These are phyloP conservation scores for Berberis thunbergii DNA, from an alignment of 164 flowering plant genomes.

Conservation along the genomic window DNA sequence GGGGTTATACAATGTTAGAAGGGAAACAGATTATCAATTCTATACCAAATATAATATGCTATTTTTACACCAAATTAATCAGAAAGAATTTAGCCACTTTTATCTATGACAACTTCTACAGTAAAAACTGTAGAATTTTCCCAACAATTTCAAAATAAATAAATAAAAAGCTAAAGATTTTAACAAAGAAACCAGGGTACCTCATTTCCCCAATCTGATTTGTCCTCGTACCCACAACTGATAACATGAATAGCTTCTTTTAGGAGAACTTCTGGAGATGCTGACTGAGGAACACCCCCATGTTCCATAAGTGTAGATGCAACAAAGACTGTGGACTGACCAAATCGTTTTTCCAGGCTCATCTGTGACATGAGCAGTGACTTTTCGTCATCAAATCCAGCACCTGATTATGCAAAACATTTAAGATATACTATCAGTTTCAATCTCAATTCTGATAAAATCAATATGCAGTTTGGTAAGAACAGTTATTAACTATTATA, in stretches of 20 bases:
- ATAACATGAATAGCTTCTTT: constrained; percentile 93
- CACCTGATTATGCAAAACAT: constrained; percentile 1
- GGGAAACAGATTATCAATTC: too few relatives aligned
- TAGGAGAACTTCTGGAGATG: constrained; percentile 67
- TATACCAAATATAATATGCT: too few relatives aligned
- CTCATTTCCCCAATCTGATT: constrained; percentile 82
- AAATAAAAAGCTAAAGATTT: background rate
- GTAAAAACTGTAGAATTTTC: background rate
- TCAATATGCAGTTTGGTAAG: background rate
- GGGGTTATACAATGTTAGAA: too few relatives aligned
- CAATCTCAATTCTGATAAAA: background rate
- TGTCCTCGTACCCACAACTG: constrained; percentile 87
- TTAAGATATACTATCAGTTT: background rate
- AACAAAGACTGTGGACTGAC: constrained; percentile 80
- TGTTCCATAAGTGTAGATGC: constrained; percentile 88
- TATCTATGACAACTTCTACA: background rate
- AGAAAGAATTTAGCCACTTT: background rate
- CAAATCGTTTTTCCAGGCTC: constrained; percentile 80
- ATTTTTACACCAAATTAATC: too few relatives aligned
- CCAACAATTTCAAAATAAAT: background rate
- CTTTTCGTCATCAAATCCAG: constrained; percentile 29
- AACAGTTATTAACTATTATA: too few relatives aligned
- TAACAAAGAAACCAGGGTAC: constrained; percentile 17
- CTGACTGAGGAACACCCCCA: constrained; percentile 85
- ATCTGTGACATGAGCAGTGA: constrained; percentile 75